Conservation (phyloP, 345 rosid genomes). For the Populus tremula region DNA sequence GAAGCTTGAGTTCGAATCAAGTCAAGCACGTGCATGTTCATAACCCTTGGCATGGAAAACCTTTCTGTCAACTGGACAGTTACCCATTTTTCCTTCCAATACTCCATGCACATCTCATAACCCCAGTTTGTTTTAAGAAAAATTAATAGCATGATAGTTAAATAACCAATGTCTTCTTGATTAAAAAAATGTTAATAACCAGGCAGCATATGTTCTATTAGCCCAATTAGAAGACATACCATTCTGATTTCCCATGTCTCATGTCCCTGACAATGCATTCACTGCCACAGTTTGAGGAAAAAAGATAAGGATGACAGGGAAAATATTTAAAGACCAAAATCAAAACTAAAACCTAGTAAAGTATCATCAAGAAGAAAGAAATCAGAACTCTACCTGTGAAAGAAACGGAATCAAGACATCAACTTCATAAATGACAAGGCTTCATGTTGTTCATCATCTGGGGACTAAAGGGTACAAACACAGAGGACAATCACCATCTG, state of each 20-base stretch:
- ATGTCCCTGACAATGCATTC: constrained; percentile 59
- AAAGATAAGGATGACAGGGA: constrained; percentile 10
- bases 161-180: background rate
- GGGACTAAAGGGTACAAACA: constrained; percentile 68
- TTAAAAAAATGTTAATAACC: background rate
- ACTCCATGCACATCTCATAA: constrained; percentile 31
- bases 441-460: constrained; percentile 41
- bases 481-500: constrained; percentile 83
- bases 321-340: constrained; percentile 2
- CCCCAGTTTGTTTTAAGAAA: background rate
- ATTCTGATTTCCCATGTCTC: constrained; percentile 27
- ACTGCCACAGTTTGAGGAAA: constrained; percentile 37
- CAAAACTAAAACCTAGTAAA: background rate
- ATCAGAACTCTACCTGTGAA: constrained; percentile 62
- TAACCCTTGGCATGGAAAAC: constrained; percentile 67
- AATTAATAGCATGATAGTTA: constrained; percentile 5
- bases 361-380: constrained; percentile 5
- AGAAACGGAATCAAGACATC: constrained; percentile 97
- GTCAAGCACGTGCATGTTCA: constrained; percentile 78
- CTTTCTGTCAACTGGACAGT: constrained; percentile 88
- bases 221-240: constrained; percentile 32
- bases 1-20: constrained; percentile 55
- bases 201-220: too few species aligned
- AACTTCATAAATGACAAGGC: constrained; percentile 83
- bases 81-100: constrained; percentile 46